Conservation (phyloP, 495 filamentous ascomycete genomes). For the Sphaerosporella brunnea region DNA sequence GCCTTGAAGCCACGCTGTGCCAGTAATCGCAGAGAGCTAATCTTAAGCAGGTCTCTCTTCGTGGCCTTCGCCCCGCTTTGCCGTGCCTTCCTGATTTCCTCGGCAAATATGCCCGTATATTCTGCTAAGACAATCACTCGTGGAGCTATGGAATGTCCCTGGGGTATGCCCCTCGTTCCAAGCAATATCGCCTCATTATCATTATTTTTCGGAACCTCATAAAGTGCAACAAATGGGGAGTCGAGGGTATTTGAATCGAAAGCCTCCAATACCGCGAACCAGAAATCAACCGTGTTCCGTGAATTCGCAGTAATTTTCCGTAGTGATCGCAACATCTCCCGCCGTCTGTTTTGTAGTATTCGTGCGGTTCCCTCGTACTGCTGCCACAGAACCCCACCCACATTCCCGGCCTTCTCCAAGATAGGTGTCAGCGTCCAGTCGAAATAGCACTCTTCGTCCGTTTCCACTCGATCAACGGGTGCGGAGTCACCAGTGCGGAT, state of each 20-base stretch:
- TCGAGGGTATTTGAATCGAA: conserved; percentile 6
- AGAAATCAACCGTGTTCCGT: neutral
- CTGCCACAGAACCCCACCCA: conserved; percentile 6
- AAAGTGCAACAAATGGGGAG: conserved; percentile 2
- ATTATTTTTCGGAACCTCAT: neutral
- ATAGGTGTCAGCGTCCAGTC: conserved; percentile 9
- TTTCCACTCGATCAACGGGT: conserved; percentile 8
- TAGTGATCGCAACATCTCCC: neutral
- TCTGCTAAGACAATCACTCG: neutral
- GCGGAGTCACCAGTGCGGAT: conserved; percentile 10
- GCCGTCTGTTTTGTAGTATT: neutral
- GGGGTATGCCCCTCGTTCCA: conserved; percentile 1
- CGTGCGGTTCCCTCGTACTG: conserved; percentile 4
- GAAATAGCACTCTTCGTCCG: conserved; percentile 16
- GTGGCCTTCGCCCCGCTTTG: neutral
- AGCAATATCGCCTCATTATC: neutral
- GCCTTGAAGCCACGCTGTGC: conserved; percentile 15
- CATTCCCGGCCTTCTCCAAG: conserved; percentile 7
- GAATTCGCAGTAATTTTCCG: neutral
- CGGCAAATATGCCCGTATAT: neutral
- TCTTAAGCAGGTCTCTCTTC: neutral
- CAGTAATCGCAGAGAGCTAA: neutral
- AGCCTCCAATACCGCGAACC: conserved; percentile 4
- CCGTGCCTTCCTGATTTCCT: neutral
- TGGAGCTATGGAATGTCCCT: neutral